Conservation (phyloP, 352 stramenopile genomes). For the Globisporangium paroecandrum region DNA sequence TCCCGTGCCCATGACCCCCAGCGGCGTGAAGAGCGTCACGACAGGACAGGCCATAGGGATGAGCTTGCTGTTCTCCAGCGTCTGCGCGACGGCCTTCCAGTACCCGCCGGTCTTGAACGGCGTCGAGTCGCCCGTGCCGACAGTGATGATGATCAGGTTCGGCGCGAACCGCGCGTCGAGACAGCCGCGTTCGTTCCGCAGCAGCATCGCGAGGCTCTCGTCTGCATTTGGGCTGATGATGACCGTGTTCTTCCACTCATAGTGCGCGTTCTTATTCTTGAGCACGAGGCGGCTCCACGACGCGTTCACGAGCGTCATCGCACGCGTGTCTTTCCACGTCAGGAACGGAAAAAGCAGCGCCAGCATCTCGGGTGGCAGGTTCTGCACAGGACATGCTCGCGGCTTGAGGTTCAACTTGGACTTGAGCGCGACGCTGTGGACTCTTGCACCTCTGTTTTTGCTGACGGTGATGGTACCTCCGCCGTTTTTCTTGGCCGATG, state of each 20-base stretch:
- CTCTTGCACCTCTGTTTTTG: neutral
- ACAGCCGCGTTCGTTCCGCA: constrained; percentile 27
- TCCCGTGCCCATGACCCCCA: constrained; percentile 22
- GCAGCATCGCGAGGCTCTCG: constrained; percentile 37
- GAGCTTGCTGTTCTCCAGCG: constrained; percentile 32
- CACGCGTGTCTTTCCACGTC: constrained; percentile 41
- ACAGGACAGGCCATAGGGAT: constrained; percentile 38
- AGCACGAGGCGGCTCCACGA: constrained; percentile 24
- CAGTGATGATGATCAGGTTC: constrained; percentile 34
- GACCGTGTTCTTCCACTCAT: constrained; percentile 41
- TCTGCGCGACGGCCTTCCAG: constrained; percentile 35
- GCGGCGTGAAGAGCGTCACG: constrained; percentile 34
- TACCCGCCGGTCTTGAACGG: constrained; percentile 31
- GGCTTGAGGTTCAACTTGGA: neutral
- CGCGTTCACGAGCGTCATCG: constrained; percentile 30
- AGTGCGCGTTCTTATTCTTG: constrained; percentile 18
- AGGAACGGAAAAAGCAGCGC: constrained; percentile 40
- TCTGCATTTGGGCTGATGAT: constrained; percentile 16
- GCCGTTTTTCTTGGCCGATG: neutral
- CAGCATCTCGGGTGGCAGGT: constrained; percentile 43
- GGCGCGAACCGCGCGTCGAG: constrained; percentile 37
- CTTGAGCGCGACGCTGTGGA: neutral
- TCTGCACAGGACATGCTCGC: constrained; percentile 11
- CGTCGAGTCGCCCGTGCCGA: constrained; percentile 24
- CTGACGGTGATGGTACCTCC: neutral